Conservation (phyloP, 768 basidiomycete species). For the Amanita polypyramis region DNA sequence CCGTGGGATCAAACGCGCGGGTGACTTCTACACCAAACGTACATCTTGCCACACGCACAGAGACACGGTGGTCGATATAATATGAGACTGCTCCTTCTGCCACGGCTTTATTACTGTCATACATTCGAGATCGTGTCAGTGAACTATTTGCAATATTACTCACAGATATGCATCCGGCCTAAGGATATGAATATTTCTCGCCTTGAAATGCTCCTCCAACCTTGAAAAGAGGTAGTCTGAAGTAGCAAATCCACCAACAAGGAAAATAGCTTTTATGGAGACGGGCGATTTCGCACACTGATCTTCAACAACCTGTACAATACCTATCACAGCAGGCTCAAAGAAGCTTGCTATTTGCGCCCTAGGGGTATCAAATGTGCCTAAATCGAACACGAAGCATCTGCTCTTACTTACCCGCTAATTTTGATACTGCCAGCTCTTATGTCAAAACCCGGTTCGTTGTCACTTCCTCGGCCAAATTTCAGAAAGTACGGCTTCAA, state of each 20-base stretch:
- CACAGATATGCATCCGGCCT: conserved; percentile 38
- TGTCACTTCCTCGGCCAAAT: conserved; percentile 33
- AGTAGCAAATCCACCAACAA: conserved; percentile 45
- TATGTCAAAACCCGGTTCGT: conserved; percentile 28
- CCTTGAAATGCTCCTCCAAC: conserved; percentile 25
- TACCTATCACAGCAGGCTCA: conserved; percentile 3
- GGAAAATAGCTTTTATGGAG: conserved; percentile 21
- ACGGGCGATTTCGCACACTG: neutral
- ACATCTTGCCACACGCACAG: conserved; percentile 13
- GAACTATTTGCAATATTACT: conserved; percentile 12
- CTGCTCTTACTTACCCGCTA: neutral
- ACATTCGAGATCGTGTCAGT: neutral
- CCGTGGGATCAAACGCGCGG: neutral
- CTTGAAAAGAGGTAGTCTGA: conserved; percentile 36
- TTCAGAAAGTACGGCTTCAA: conserved; percentile 33
- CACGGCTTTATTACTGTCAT: conserved; percentile 17
- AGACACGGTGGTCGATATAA: conserved; percentile 15
- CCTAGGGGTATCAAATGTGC: conserved; percentile 12
- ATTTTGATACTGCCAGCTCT: conserved; percentile 26
- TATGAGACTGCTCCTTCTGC: conserved; percentile 17
- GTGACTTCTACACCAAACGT: conserved; percentile 12
- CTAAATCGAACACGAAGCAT: conserved; percentile 11
- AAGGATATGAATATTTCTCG: conserved; percentile 22
- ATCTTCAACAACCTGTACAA: neutral
- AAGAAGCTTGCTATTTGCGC: conserved; percentile 4